phyloP scores from a whole-genome alignment of 371 early-diverging fungal species.

The Batkoa obscura region DNA sequence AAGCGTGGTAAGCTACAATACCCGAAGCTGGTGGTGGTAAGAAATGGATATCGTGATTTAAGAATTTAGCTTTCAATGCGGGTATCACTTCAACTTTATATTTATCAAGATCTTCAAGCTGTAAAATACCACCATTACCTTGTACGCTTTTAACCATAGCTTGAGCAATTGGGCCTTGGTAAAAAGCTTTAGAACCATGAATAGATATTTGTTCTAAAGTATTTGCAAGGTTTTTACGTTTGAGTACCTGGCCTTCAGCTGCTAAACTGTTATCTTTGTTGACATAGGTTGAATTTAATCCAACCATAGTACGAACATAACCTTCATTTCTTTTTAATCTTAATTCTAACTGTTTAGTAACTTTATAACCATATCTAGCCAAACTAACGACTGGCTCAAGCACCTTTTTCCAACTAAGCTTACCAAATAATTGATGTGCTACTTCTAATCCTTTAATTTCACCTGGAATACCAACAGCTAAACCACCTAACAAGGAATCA shows the following conservation, averaged over 20 bases:
- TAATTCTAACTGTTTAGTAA: conserved; percentile 13
- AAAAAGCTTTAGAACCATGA: conserved; percentile 77
- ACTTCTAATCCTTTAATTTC: conserved; percentile 8
- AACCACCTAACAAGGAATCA: conserved; percentile 50
- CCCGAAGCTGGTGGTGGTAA: conserved; percentile 64
- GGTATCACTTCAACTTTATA: conserved; percentile 42
- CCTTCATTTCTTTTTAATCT: neutral
- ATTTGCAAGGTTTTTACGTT: conserved; percentile 46
- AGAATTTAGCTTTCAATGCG: conserved; percentile 50
- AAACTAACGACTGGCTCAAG: conserved; percentile 67
- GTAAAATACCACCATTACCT: conserved; percentile 61
- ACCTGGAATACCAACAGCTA: conserved; percentile 73
- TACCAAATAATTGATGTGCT: conserved; percentile 30
- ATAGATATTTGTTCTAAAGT: conserved; percentile 63
- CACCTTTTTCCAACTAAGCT: conserved; percentile 66
- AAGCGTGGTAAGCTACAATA: conserved; percentile 64
- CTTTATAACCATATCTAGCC: conserved; percentile 59
- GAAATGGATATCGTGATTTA: conserved; percentile 35
- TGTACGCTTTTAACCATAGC: conserved; percentile 44
- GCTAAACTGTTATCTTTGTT: conserved; percentile 25
- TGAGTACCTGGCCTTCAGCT: conserved; percentile 47
- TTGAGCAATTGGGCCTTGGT: conserved; percentile 67
- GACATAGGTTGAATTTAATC: neutral
- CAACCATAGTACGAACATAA: neutral
- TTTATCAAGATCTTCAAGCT: conserved; percentile 48